Evolutionary conservation across 2,329 filamentous ascomycete genomes (phyloP).

Genomic region (Thelonectria rubi): DNA sequence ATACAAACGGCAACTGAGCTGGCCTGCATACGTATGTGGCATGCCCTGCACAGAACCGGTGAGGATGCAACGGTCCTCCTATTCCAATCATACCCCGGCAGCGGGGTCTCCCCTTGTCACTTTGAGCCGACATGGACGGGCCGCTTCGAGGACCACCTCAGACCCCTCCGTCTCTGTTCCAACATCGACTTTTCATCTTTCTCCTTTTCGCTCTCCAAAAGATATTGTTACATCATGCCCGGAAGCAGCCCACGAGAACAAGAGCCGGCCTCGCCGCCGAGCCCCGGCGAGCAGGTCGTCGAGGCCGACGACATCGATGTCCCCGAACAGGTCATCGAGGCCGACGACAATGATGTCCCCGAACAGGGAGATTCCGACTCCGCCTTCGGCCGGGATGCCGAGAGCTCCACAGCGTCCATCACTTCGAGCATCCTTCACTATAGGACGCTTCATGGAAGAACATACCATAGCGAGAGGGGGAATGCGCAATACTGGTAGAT

Average conservation of each 20-base stretch:
- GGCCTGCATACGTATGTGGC: not conserved
- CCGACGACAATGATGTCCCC: not conserved
- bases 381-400: not conserved
- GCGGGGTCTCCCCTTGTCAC: not conserved
- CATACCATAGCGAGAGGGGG: constrained; percentile 1
- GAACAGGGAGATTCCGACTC: constrained; percentile 4
- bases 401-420: constrained; percentile 4
- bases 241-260: not conserved
- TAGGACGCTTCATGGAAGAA: constrained; percentile 4
- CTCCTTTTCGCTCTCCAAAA: not conserved
- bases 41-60: not conserved
- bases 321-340: not conserved
- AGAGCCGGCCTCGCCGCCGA: not conserved
- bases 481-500: constrained; percentile 1
- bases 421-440: constrained; percentile 1
- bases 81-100: not conserved
- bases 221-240: not conserved
- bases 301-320: not conserved
- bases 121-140: not conserved
- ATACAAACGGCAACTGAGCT: not conserved
- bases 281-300: not conserved
- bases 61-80: not conserved
- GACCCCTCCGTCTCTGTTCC: not conserved
- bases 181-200: not conserved
- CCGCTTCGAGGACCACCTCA: not conserved